A percentile compares a stretch with the other conserved stretches of the same genome.
Evolutionary conservation across 2,329 filamentous ascomycete species (phyloP).

Genomic region (Fusarium kyushuense): DNA sequence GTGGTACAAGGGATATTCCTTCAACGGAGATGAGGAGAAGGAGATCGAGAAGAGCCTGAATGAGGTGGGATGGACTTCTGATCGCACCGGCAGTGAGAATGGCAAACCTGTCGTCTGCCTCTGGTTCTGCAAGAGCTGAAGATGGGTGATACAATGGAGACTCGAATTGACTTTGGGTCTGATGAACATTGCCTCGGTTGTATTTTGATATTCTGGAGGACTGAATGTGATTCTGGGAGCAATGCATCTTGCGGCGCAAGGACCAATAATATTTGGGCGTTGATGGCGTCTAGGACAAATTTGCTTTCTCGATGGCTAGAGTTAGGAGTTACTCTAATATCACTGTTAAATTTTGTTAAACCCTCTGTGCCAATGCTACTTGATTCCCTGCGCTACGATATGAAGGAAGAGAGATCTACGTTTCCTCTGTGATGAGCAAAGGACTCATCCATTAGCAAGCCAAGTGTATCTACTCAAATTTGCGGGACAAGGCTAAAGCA

Average conservation of each 20-base stretch:
- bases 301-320: not conserved
- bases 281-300: not conserved
- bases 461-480: too few relatives aligned
- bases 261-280: not conserved
- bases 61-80: conserved; percentile 70
- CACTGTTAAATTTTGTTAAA: not conserved
- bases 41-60: conserved; percentile 63
- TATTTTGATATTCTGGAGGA: not conserved
- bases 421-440: not conserved
- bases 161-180: not conserved
- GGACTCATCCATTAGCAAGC: not conserved
- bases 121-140: conserved; percentile 67
- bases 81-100: conserved; percentile 60
- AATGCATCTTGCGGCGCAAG: not conserved
- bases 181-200: not conserved
- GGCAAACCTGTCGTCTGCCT: conserved; percentile 69
- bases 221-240: not conserved
- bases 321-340: not conserved
- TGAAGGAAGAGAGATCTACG: too few relatives aligned
- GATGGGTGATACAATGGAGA: too few relatives aligned
- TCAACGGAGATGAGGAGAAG: conserved; percentile 63
- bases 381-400: too few relatives aligned
- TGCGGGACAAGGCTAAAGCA: too few relatives aligned
- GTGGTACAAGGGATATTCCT: conserved; percentile 69
- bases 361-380: not conserved